A percentile compares a stretch with the other conserved stretches of the same genome.
These are phyloP conservation scores for Panaeolus papilionaceus DNA, from an alignment of 768 basidiomycete genomes.

Conservation along the genomic window DNA sequence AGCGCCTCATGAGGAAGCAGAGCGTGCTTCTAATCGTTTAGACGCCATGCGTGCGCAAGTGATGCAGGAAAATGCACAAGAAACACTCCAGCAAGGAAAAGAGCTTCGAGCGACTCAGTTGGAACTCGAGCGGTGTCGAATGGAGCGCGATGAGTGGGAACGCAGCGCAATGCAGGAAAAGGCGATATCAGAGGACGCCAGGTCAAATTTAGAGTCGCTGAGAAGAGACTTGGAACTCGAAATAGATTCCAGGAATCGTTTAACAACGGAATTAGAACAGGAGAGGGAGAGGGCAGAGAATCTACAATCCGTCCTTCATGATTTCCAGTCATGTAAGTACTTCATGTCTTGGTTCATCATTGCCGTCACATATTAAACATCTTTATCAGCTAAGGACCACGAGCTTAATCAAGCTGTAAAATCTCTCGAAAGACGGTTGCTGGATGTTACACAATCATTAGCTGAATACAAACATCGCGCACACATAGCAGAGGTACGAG, in stretches of 20 bases:
- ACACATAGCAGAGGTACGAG: constrained; percentile 81
- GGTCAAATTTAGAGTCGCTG: constrained; percentile 58
- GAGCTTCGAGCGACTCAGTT: constrained; percentile 82
- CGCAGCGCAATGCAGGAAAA: constrained; percentile 63
- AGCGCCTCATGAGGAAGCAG: constrained; percentile 75
- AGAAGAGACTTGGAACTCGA: constrained; percentile 74
- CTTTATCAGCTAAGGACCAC: constrained; percentile 78
- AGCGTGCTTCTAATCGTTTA: constrained; percentile 72
- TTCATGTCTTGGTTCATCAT: constrained; percentile 6
- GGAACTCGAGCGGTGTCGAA: constrained; percentile 86
- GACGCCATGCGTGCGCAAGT: constrained; percentile 68
- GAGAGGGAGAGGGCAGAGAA: constrained; percentile 82
- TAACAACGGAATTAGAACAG: constrained; percentile 60
- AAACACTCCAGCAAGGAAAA: constrained; percentile 72
- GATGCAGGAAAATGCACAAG: constrained; percentile 72
- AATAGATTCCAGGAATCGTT: constrained; percentile 61
- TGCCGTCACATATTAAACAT: constrained; percentile 15
- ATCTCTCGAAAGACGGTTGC: constrained; percentile 80
- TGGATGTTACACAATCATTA: constrained; percentile 71
- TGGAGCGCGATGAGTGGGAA: constrained; percentile 77
- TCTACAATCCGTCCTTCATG: constrained; percentile 90
- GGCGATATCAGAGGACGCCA: constrained; percentile 72
- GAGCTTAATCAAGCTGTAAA: constrained; percentile 87
- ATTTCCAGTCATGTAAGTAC: constrained; percentile 90
- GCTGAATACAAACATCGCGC: constrained; percentile 94